phyloP scores from a whole-genome alignment of 202 grass and related monocot genomes.

The Zoysia matrella region DNA sequence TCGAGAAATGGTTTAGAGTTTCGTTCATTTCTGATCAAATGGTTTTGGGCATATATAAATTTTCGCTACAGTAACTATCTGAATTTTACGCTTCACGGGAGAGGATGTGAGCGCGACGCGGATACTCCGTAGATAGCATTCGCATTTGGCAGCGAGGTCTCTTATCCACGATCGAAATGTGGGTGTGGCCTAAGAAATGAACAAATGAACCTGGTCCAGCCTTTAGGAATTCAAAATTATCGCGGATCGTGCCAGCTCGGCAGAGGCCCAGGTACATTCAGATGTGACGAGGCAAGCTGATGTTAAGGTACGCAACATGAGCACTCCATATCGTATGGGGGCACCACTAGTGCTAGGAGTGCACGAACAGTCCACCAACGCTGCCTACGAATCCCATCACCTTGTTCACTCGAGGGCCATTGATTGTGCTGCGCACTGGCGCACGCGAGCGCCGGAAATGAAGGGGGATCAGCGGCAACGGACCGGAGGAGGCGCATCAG shows the following conservation, averaged over 20 bases:
- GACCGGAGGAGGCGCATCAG: background rate
- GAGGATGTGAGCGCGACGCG: too few species aligned
- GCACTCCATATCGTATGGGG: too few species aligned
- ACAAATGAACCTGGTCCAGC: conserved; percentile 1
- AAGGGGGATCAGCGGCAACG: background rate
- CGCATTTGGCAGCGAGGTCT: background rate
- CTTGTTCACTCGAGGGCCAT: background rate
- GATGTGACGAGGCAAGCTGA: conserved; percentile 27
- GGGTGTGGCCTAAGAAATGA: background rate
- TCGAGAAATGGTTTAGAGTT: too few species aligned
- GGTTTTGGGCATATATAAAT: too few species aligned
- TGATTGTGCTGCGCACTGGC: conserved; percentile 4
- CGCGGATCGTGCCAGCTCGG: background rate
- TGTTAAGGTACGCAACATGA: background rate
- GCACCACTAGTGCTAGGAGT: background rate
- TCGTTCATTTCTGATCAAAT: too few species aligned
- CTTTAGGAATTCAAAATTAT: too few species aligned
- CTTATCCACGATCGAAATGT: background rate
- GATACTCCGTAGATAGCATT: background rate
- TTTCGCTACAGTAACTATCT: too few species aligned
- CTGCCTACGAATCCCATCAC: background rate
- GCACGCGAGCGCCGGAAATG: conserved; percentile 16
- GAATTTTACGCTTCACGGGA: too few species aligned
- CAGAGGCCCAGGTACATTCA: background rate
- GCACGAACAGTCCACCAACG: too few species aligned